Evolutionary conservation across 2,329 filamentous ascomycete species (phyloP).

Genomic region (Elsinoe arachidis): DNA sequence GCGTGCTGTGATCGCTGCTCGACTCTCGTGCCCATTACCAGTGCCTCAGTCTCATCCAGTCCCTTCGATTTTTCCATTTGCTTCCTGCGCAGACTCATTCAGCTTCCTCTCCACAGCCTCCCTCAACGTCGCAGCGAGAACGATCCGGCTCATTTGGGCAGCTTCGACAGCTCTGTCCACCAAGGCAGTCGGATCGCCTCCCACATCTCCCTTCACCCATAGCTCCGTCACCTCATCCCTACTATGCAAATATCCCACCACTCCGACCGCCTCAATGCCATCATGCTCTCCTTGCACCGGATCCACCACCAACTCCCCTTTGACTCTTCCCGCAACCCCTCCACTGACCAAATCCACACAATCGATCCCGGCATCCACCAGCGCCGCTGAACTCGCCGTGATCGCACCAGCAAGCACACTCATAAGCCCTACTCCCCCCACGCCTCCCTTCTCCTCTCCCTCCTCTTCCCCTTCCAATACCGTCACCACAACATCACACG

Average conservation of each 20-base stretch:
- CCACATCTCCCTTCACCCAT: slow-evolving; percentile 75
- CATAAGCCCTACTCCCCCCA: slow-evolving; percentile 71
- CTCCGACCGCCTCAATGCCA: slow-evolving; percentile 71
- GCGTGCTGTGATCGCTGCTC: neutral
- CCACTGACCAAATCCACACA: slow-evolving; percentile 85
- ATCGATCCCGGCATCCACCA: slow-evolving; percentile 91
- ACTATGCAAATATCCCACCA: slow-evolving; percentile 77
- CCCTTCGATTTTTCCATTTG: neutral
- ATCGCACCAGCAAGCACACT: slow-evolving; percentile 86
- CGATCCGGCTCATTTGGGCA: slow-evolving; percentile 49
- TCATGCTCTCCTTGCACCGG: slow-evolving; percentile 74
- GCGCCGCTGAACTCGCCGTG: slow-evolving; percentile 83
- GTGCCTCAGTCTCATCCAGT: neutral
- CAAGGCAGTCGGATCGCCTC: slow-evolving; percentile 42
- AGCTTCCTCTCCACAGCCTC: slow-evolving; percentile 42
- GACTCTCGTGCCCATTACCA: neutral
- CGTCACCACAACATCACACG: slow-evolving; percentile 88
- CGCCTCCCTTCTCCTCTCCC: slow-evolving; percentile 33
- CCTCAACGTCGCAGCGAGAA: slow-evolving; percentile 53
- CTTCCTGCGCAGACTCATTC: neutral
- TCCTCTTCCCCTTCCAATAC: slow-evolving; percentile 91
- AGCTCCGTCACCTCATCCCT: slow-evolving; percentile 89
- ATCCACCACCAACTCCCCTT: slow-evolving; percentile 58
- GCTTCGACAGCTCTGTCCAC: slow-evolving; percentile 57
- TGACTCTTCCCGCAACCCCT: slow-evolving; percentile 74